phyloP scores from a whole-genome alignment of 1,139 yeast genomes.

The Hansenula lynferdii region DNA sequence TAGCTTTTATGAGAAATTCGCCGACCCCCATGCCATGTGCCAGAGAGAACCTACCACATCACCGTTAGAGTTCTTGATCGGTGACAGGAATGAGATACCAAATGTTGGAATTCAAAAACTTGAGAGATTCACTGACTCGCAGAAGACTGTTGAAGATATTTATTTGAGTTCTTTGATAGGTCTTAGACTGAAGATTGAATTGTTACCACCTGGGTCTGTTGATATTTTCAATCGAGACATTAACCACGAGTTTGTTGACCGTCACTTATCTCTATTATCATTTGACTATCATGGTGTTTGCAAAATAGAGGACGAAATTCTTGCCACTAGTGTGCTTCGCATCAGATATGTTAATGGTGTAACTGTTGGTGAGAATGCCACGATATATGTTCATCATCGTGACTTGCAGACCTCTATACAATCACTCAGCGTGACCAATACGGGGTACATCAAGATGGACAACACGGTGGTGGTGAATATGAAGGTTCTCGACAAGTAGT shows the following conservation, averaged over 20 bases:
- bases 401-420: background rate
- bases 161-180: constrained; percentile 34
- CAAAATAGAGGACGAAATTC: constrained; percentile 4
- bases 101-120: constrained; percentile 6
- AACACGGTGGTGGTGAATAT: constrained; percentile 13
- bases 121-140: constrained; percentile 22
- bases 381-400: constrained; percentile 7
- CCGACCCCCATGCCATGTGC: constrained; percentile 10
- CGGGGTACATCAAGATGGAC: constrained; percentile 11
- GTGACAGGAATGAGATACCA: constrained; percentile 12
- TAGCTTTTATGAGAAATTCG: constrained; percentile 11
- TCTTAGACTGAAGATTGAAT: constrained; percentile 36
- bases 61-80: constrained; percentile 19
- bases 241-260: constrained; percentile 1
- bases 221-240: constrained; percentile 24
- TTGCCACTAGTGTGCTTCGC: constrained; percentile 7
- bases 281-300: constrained; percentile 9
- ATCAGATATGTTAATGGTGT: constrained; percentile 11
- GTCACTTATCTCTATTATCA: constrained; percentile 1
- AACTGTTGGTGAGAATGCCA: constrained; percentile 1
- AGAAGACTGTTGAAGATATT: constrained; percentile 25
- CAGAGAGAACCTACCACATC: constrained; percentile 16
- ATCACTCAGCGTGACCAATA: constrained; percentile 3
- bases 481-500: constrained; percentile 5
- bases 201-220: constrained; percentile 28